A percentile compares a stretch with the other conserved stretches of the same genome.
phyloP scores from a whole-genome alignment of 2,329 filamentous ascomycete genomes.

The Monosporascus sp. region DNA sequence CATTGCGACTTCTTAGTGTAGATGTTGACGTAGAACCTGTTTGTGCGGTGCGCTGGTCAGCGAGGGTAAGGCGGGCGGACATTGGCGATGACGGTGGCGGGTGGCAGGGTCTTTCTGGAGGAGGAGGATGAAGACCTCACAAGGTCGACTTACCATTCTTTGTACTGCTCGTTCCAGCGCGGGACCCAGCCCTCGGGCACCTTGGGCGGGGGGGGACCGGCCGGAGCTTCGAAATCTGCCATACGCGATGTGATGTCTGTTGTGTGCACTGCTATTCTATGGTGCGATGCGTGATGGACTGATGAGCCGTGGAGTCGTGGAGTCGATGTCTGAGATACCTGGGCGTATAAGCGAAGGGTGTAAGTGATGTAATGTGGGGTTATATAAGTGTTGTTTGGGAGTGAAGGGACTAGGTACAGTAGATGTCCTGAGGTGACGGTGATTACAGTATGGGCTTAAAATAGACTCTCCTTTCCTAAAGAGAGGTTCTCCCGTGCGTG shows the following conservation, averaged over 20 bases:
- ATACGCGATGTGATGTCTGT: constrained; percentile 26
- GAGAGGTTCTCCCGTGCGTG: too few relatives aligned
- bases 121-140: too few relatives aligned
- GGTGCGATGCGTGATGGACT: too few relatives aligned
- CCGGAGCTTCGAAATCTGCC: constrained; percentile 49
- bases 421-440: not conserved
- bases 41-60: constrained; percentile 1
- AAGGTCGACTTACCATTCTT: constrained; percentile 53
- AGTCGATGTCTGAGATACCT: not conserved
- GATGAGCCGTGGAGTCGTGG: too few relatives aligned
- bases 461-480: not conserved
- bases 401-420: too few relatives aligned
- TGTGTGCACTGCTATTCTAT: too few relatives aligned
- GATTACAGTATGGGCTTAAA: not conserved
- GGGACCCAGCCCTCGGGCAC: constrained; percentile 79
- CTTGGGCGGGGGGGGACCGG: constrained; percentile 51
- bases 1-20: constrained; percentile 86
- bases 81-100: too few relatives aligned
- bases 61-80: too few relatives aligned
- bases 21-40: constrained; percentile 85
- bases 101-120: too few relatives aligned
- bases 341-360: not conserved
- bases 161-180: constrained; percentile 82
- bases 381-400: not conserved
- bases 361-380: not conserved